phyloP scores from a whole-genome alignment of 192 early-diverging fungal genomes.

The Linnemannia elongata region DNA sequence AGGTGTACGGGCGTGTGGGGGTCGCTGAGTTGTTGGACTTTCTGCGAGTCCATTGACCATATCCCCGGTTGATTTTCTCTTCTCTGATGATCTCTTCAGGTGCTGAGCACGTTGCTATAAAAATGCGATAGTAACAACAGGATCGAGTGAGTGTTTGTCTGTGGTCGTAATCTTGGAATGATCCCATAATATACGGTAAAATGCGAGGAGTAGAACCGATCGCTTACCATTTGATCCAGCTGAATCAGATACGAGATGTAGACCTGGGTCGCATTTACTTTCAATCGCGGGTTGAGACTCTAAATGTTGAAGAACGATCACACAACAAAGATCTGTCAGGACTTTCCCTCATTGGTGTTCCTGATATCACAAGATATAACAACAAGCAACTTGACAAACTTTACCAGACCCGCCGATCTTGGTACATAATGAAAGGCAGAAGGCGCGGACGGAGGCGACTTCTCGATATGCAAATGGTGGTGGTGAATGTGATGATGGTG shows the following conservation, averaged over 20 bases:
- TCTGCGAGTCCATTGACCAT: neutral
- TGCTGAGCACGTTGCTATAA: conserved; percentile 54
- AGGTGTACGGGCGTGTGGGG: neutral
- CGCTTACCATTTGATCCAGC: conserved; percentile 48
- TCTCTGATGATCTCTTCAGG: conserved; percentile 49
- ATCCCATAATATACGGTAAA: neutral
- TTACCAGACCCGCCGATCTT: conserved; percentile 39
- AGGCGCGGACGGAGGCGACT: neutral
- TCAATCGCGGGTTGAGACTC: conserved; percentile 46
- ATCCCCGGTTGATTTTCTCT: conserved; percentile 32
- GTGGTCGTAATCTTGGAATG: neutral
- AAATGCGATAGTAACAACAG: neutral
- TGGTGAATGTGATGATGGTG: conserved; percentile 44
- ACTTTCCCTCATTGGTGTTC: neutral
- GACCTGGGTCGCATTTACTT: conserved; percentile 54
- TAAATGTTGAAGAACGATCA: neutral
- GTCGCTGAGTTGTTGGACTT: neutral
- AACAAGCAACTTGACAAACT: neutral
- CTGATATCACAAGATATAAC: neutral
- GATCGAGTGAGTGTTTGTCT: neutral
- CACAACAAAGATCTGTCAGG: neutral
- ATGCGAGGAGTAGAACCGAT: neutral
- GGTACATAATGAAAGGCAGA: conserved; percentile 52
- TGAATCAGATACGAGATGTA: conserved; percentile 56
- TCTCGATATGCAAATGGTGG: conserved; percentile 34